A percentile compares a stretch with the other conserved stretches of the same genome.
Conservation (phyloP, 1,139 yeast genomes). For the Lodderomyces parapsilosis region DNA sequence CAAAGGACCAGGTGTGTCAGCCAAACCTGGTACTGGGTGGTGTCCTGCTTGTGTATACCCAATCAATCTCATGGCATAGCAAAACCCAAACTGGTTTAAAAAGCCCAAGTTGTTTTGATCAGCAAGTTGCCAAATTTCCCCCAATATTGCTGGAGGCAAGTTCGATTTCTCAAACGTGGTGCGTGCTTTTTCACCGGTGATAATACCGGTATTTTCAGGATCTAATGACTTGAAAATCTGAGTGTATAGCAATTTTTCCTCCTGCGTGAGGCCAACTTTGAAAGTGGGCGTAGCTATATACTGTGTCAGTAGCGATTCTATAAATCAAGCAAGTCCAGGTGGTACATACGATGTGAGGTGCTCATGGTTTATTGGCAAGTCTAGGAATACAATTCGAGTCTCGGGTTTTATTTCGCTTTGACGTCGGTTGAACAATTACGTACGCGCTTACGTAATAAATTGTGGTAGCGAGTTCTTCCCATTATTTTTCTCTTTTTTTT, state of each 20-base stretch:
- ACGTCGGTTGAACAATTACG: background rate
- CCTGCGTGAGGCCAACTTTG: constrained; percentile 62
- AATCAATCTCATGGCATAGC: constrained; percentile 83
- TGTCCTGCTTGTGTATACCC: constrained; percentile 84
- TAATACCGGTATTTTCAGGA: constrained; percentile 72
- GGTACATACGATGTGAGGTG: constrained; percentile 27
- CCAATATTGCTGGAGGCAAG: constrained; percentile 71
- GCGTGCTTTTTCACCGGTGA: constrained; percentile 90
- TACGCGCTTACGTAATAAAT: too few species aligned
- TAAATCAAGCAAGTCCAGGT: background rate
- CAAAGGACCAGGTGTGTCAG: constrained; percentile 56
- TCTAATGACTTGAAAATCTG: constrained; percentile 79
- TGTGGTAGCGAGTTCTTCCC: background rate
- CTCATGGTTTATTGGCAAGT: constrained; percentile 19
- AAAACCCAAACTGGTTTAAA: constrained; percentile 77
- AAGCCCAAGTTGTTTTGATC: constrained; percentile 85
- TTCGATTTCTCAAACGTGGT: constrained; percentile 85
- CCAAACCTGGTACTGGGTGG: constrained; percentile 49
- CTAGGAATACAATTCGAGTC: background rate
- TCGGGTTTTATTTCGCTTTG: background rate
- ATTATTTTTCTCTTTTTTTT: constrained; percentile 11
- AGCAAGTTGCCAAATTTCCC: constrained; percentile 93
- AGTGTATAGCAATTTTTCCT: constrained; percentile 73
- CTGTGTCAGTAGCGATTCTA: background rate
- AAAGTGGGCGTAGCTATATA: constrained; percentile 26